A percentile compares a stretch with the other conserved stretches of the same genome.
Conservation (phyloP, 129 eudicot genomes). For the Artemisia tridentata region DNA sequence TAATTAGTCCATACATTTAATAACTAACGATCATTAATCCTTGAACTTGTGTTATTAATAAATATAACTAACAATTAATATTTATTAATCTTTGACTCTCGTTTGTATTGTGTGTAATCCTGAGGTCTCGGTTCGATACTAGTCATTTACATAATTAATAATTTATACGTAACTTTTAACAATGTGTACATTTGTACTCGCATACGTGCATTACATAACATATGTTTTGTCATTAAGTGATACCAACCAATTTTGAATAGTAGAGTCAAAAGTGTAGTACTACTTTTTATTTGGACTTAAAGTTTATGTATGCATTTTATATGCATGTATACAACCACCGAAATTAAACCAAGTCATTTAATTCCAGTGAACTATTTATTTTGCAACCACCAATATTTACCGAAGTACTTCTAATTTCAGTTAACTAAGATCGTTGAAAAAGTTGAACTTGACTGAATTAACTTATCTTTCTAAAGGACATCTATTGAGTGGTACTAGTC, state of each 20-base stretch:
- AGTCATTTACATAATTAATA: too few species aligned
- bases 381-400: constrained; percentile 1
- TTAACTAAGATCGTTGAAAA: too few species aligned
- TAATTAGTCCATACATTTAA: too few species aligned
- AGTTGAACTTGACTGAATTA: not conserved
- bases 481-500: not conserved
- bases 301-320: constrained; percentile 4
- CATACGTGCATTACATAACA: not conserved
- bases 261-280: constrained; percentile 23
- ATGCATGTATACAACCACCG: constrained; percentile 20
- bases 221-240: constrained; percentile 18
- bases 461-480: not conserved
- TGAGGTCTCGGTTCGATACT: too few species aligned
- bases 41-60: too few species aligned
- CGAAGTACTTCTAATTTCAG: too few species aligned
- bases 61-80: too few species aligned
- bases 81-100: too few species aligned
- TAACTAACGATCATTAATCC: too few species aligned
- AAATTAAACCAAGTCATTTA: constrained; percentile 20
- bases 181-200: too few species aligned
- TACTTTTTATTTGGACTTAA: not conserved
- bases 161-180: too few species aligned
- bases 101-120: too few species aligned
- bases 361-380: constrained; percentile 7
- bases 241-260: constrained; percentile 33